Percentiles rank a stretch among this genome's conserved stretches.
Conservation (phyloP, 2,329 filamentous ascomycete species). For the Penicillium italicum region DNA sequence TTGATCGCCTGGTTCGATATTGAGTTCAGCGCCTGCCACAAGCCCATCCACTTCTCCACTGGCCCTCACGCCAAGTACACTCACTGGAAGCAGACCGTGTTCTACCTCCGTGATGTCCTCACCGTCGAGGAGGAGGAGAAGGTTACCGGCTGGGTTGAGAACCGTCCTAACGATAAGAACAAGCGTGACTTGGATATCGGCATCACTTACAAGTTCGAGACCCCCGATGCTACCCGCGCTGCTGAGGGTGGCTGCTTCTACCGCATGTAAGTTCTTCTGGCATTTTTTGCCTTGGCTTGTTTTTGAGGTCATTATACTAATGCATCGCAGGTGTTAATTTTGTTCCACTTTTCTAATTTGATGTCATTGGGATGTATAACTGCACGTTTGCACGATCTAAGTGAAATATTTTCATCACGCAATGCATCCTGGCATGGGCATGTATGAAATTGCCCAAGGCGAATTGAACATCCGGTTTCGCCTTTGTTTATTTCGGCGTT, state of each 20-base stretch:
- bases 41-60: conserved; percentile 93
- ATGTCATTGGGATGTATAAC: conserved; percentile 17
- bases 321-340: conserved; percentile 24
- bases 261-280: conserved; percentile 54
- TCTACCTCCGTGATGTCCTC: conserved; percentile 90
- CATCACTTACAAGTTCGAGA: conserved; percentile 76
- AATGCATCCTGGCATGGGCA: conserved; percentile 32
- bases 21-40: conserved; percentile 97
- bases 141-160: conserved; percentile 68
- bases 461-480: conserved; percentile 24
- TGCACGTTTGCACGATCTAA: conserved; percentile 16
- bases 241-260: conserved; percentile 72
- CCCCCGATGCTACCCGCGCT: conserved; percentile 66
- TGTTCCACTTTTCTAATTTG: conserved; percentile 14
- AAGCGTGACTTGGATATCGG: conserved; percentile 89
- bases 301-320: conserved; percentile 2
- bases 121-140: conserved; percentile 86
- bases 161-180: conserved; percentile 91
- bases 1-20: conserved; percentile 99
- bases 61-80: conserved; percentile 98
- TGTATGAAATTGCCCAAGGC: conserved; percentile 26
- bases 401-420: conserved; percentile 21
- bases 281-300: not conserved
- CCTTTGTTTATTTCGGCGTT: conserved; percentile 34
- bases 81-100: conserved; percentile 99